Percentiles rank a stretch among this genome's conserved stretches.
Conservation (phyloP, 805 yeast species). For the Kodamaea laetipori region DNA sequence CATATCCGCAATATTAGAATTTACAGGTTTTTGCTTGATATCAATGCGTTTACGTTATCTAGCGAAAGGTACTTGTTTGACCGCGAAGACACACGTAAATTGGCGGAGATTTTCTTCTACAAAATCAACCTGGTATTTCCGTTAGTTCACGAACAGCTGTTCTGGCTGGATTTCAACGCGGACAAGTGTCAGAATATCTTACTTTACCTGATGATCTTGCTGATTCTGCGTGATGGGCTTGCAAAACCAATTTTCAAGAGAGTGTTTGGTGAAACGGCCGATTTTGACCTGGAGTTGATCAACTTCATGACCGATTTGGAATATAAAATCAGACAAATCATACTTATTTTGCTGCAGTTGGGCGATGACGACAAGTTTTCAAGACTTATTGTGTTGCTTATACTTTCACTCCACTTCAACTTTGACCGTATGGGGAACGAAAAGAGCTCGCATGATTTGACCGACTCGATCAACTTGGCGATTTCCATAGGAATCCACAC, state of each 20-base stretch:
- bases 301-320: constrained; percentile 29
- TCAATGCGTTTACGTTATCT: constrained; percentile 35
- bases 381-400: constrained; percentile 24
- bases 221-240: constrained; percentile 28
- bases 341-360: constrained; percentile 29
- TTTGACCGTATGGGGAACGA: constrained; percentile 32
- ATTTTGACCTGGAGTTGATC: constrained; percentile 16
- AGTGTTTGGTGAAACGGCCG: constrained; percentile 19
- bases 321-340: constrained; percentile 35
- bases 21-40: constrained; percentile 23
- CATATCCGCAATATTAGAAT: constrained; percentile 18
- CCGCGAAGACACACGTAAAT: constrained; percentile 20
- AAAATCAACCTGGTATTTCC: constrained; percentile 39
- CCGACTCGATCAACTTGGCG: constrained; percentile 31
- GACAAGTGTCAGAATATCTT: constrained; percentile 24
- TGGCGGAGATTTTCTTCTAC: constrained; percentile 32
- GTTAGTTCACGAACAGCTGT: constrained; percentile 27
- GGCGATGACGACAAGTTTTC: constrained; percentile 35
- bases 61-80: constrained; percentile 25
- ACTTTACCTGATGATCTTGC: constrained; percentile 31
- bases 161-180: constrained; percentile 30
- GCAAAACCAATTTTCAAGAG: constrained; percentile 28
- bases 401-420: constrained; percentile 29
- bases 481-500: constrained; percentile 30
- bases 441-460: constrained; percentile 32